Evolutionary conservation across 192 early-diverging fungal genomes (phyloP), one percentile per base, ranked within the genome.

Genomic region (Thoreauomyces humboldtii): DNA sequence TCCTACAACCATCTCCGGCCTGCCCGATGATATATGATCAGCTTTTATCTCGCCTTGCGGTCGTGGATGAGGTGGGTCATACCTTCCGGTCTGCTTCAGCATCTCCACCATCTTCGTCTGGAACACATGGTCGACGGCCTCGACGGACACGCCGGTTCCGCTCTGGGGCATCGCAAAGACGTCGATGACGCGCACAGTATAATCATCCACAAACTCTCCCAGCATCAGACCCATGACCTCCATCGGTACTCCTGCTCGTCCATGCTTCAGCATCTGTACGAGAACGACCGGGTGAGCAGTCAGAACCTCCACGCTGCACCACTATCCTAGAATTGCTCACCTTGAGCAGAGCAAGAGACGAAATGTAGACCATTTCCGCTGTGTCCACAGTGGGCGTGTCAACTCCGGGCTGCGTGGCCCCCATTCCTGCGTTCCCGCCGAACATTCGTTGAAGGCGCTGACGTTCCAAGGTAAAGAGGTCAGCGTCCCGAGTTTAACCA

Each of bases 121-220:
- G 67, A 98, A 99, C 14, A 97, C 98, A 33, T 94, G 94, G 77
- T 99, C 98, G 7, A 99, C 95, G 14, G 98, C 94, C 69, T 99
- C 98, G 21, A 99, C 98, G 14, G 94, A 97, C 7, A 99, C 98
- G 28, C 95, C 93, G 4, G 98, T 99, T 55, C 98, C 98, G 69
- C 90, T 92, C 76, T 99, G 98, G 31, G 98, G 98, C 98, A 99
- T 99, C n/a, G 98, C 98, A 89, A 98, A 99, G 47, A 99, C 98
- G 70, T 99, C 98, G 45, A 96, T 94, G 17, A 99, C 98, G 2
- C 92, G 89, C 1, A 99, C 95, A 1, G 98, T 99, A 73, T 99
- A 99, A 66, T 99, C 98, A 70, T 99, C 98, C 4, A 99, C 88
- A 82, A 99, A 99, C 73, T 98, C 93, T 21, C 98, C 98, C 62